Evolutionary conservation across 2,329 filamentous ascomycete genomes (phyloP).

Genomic region (Nothopassalora personata): DNA sequence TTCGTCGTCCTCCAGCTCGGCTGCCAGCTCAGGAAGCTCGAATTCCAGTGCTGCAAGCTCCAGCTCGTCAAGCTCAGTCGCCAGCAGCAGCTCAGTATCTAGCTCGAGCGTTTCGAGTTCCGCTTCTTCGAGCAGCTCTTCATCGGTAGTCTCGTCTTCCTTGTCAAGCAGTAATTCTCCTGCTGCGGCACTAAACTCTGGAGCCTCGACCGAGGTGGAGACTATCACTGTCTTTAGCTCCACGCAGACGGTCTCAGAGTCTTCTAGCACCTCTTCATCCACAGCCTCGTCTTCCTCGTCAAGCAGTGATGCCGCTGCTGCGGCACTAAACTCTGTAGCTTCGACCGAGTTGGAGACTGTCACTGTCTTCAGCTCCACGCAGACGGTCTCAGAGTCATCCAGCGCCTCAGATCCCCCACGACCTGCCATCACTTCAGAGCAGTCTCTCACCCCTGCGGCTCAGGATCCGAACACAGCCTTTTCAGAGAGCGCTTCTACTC

Average conservation of each 20-base stretch:
- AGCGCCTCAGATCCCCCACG: not conserved
- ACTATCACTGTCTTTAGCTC: not conserved
- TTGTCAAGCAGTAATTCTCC: too few species aligned
- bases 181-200: too few species aligned
- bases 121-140: not conserved
- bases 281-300: too few species aligned
- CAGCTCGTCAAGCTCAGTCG: too few species aligned
- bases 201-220: not conserved
- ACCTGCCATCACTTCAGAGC: not conserved
- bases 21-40: too few species aligned
- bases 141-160: not conserved
- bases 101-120: not conserved
- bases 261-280: not conserved
- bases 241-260: too few species aligned
- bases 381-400: not conserved
- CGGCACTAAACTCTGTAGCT: too few species aligned
- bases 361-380: not conserved
- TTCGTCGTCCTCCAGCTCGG: not conserved
- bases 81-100: not conserved
- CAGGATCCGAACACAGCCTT: not conserved
- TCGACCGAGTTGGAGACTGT: not conserved
- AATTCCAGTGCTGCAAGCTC: too few species aligned
- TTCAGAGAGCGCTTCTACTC: too few species aligned
- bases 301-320: too few species aligned
- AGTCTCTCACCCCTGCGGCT: not conserved